These are phyloP conservation scores for Penicillium aurantiogriseum DNA, from an alignment of 2,329 filamentous ascomycete species.

Conservation along the genomic window DNA sequence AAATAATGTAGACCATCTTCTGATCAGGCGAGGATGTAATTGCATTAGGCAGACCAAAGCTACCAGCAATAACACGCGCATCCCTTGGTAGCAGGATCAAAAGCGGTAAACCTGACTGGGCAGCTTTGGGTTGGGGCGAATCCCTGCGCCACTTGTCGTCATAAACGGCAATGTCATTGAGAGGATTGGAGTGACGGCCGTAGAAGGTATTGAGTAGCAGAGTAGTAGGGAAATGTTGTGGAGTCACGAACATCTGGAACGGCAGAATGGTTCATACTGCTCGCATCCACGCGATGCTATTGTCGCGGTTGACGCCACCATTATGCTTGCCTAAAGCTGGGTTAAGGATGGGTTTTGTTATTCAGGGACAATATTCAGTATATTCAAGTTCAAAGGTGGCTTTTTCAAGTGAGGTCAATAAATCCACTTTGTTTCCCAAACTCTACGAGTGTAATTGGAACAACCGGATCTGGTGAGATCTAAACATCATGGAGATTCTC, in stretches of 20 bases:
- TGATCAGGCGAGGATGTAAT: slow-evolving; percentile 43
- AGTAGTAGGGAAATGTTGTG: slow-evolving; percentile 18
- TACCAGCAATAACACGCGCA: slow-evolving; percentile 41
- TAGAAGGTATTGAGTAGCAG: slow-evolving; percentile 35
- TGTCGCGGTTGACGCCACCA: background rate
- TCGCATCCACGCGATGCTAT: background rate
- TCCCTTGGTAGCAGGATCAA: slow-evolving; percentile 38
- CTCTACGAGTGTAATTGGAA: background rate
- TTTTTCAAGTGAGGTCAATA: background rate
- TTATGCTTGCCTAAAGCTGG: background rate
- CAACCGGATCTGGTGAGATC: background rate
- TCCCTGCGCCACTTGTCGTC: too few species aligned
- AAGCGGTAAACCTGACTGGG: slow-evolving; percentile 44
- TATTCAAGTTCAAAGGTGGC: background rate
- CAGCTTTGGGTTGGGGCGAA: slow-evolving; percentile 22
- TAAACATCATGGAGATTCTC: background rate
- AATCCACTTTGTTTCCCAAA: background rate
- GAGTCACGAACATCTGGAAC: background rate
- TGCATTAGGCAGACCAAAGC: slow-evolving; percentile 43
- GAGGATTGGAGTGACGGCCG: slow-evolving; percentile 29
- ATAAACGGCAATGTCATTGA: slow-evolving; percentile 23
- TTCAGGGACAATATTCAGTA: background rate
- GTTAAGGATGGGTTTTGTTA: background rate
- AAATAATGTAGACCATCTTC: background rate
- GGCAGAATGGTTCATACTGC: background rate